Evolutionary conservation across 768 basidiomycete species (phyloP).

Genomic region (Suillus brevipes): DNA sequence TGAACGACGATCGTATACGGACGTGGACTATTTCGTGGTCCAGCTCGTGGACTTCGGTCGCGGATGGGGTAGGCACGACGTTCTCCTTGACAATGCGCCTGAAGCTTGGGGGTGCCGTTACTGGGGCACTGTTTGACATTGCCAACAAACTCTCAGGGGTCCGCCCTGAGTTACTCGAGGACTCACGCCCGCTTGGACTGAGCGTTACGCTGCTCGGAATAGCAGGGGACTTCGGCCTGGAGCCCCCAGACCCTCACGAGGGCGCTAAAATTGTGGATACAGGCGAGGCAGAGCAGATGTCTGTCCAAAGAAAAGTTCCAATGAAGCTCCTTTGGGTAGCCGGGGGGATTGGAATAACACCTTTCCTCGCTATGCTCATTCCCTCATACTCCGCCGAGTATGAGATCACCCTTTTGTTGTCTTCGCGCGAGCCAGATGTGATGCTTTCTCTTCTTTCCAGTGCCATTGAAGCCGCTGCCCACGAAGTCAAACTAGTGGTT

Average conservation of each 20-base stretch:
- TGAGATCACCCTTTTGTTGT: slow-evolving; percentile 48
- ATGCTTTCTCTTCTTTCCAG: slow-evolving; percentile 39
- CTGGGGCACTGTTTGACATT: slow-evolving; percentile 53
- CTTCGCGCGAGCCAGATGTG: slow-evolving; percentile 56
- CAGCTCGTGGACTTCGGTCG: slow-evolving; percentile 18
- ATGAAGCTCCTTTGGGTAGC: slow-evolving; percentile 53
- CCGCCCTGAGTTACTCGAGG: slow-evolving; percentile 42
- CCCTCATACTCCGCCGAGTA: slow-evolving; percentile 9
- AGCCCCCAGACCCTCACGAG: slow-evolving; percentile 1
- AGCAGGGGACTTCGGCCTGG: slow-evolving; percentile 50
- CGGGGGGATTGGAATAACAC: slow-evolving; percentile 67
- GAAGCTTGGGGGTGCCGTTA: slow-evolving; percentile 55
- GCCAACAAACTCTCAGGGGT: slow-evolving; percentile 40
- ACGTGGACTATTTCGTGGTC: slow-evolving; percentile 60
- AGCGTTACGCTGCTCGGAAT: slow-evolving; percentile 50
- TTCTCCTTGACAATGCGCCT: slow-evolving; percentile 57
- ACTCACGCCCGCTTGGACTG: slow-evolving; percentile 41
- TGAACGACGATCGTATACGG: slow-evolving; percentile 65
- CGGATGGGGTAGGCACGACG: slow-evolving; percentile 5
- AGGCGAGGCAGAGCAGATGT: not conserved
- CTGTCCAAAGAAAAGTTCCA: not conserved
- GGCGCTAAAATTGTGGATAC: not conserved
- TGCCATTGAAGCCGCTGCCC: not conserved
- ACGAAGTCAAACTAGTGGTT: slow-evolving; percentile 27
- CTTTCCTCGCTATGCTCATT: slow-evolving; percentile 58